Evolutionary conservation across 192 early-diverging fungal species (phyloP).

Genomic region (Spizellomyces punctatus): DNA sequence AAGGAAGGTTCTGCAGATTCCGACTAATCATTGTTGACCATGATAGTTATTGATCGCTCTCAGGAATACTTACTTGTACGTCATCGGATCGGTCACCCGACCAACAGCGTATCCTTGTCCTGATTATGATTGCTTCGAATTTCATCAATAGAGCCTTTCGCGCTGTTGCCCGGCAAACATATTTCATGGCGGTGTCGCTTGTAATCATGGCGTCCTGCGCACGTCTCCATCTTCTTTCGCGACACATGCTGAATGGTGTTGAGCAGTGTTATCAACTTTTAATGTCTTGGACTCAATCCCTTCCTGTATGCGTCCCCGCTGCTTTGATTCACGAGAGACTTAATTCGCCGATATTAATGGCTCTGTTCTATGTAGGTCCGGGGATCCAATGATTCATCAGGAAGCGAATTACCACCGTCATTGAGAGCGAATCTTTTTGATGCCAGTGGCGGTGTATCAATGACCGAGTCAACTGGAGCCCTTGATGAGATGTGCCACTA

Average conservation of each 20-base stretch:
- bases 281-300: background rate
- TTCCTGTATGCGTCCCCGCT: background rate
- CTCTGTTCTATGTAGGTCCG: too few relatives aligned
- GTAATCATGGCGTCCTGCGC: constrained; percentile 16
- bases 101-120: background rate
- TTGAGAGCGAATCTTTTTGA: too few relatives aligned
- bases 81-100: too few relatives aligned
- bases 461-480: too few relatives aligned
- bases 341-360: background rate
- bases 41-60: background rate
- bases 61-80: background rate
- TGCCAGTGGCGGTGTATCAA: too few relatives aligned
- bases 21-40: background rate
- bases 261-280: constrained; percentile 14
- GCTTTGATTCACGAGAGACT: background rate
- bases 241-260: constrained; percentile 5
- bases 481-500: too few relatives aligned
- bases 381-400: too few relatives aligned
- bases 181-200: constrained; percentile 19
- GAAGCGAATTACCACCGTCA: too few relatives aligned
- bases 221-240: constrained; percentile 10
- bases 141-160: constrained; percentile 15
- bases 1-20: background rate
- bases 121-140: background rate
- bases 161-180: constrained; percentile 4